Evolutionary conservation across 768 basidiomycete species (phyloP).

Genomic region (Mycena polygramma): DNA sequence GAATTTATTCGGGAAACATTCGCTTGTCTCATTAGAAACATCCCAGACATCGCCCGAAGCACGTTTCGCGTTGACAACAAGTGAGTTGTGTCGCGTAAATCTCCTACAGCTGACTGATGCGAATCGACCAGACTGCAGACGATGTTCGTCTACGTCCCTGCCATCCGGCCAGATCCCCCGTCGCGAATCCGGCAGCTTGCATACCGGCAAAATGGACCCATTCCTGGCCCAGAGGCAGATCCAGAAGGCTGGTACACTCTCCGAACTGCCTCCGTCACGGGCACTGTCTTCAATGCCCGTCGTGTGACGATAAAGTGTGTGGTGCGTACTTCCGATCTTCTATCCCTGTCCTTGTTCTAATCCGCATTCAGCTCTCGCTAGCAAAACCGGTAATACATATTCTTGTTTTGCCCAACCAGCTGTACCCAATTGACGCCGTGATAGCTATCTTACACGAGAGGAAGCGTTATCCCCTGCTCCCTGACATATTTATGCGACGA

Average conservation of each 20-base stretch:
- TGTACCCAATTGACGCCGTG: background rate
- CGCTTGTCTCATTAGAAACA: no score
- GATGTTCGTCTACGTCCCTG: constrained; percentile 50
- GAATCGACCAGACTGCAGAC: constrained; percentile 39
- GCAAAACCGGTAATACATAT: constrained; percentile 50
- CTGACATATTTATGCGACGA: constrained; percentile 31
- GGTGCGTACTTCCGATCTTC: constrained; percentile 37
- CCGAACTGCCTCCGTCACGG: constrained; percentile 37
- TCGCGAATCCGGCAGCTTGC: constrained; percentile 51
- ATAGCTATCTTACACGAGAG: constrained; percentile 37
- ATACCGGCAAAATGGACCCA: constrained; percentile 45
- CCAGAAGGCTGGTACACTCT: constrained; percentile 52
- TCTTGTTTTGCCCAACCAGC: background rate
- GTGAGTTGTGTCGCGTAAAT: constrained; percentile 42
- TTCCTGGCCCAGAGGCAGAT: constrained; percentile 51
- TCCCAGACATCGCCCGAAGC: constrained; percentile 48
- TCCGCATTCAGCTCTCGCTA: constrained; percentile 46
- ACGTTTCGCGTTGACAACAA: constrained; percentile 54
- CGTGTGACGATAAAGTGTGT: constrained; percentile 45
- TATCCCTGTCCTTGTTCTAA: background rate
- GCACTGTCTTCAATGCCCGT: constrained; percentile 40
- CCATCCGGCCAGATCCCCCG: constrained; percentile 45
- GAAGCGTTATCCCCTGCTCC: constrained; percentile 35
- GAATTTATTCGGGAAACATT: no score
- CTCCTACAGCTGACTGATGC: background rate